These are phyloP conservation scores for Pilatotrama ljubarskyi DNA, from an alignment of 768 basidiomycete species.

Conservation along the genomic window DNA sequence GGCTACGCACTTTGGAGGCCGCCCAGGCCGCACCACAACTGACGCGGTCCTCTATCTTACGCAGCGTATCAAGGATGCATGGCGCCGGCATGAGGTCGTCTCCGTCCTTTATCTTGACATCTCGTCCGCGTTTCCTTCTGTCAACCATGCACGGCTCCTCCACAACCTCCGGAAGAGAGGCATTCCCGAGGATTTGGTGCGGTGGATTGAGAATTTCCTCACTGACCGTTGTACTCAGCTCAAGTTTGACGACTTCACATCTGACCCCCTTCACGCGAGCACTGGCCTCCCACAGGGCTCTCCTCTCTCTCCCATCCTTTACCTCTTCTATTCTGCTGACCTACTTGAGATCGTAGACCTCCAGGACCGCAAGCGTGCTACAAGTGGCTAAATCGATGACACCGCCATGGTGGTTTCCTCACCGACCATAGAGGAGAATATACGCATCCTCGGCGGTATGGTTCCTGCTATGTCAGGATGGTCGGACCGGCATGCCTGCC, in stretches of 20 bases:
- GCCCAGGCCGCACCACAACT: constrained; percentile 39
- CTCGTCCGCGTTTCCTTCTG: constrained; percentile 45
- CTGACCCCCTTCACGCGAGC: constrained; percentile 3
- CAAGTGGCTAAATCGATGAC: constrained; percentile 22
- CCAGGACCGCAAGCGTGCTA: constrained; percentile 10
- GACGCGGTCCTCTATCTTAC: constrained; percentile 37
- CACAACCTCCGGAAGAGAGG: constrained; percentile 34
- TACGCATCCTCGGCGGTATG: background rate
- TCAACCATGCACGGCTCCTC: constrained; percentile 31
- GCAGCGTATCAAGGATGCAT: constrained; percentile 35
- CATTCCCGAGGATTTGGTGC: constrained; percentile 29
- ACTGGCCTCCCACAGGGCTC: constrained; percentile 34
- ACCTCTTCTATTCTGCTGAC: constrained; percentile 36
- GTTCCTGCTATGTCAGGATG: background rate
- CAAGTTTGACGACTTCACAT: constrained; percentile 20
- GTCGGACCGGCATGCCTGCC: background rate
- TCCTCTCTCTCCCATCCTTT: constrained; percentile 32
- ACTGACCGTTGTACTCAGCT: constrained; percentile 7
- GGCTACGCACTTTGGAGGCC: constrained; percentile 38
- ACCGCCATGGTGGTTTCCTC: constrained; percentile 19
- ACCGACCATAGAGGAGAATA: background rate
- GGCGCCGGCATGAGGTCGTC: constrained; percentile 37
- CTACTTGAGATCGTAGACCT: constrained; percentile 17
- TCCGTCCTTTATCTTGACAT: constrained; percentile 44
- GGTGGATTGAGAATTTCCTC: constrained; percentile 14